Base-by-base conservation (phyloP, 805 yeast genomes). In the Candida caryicola region DNA sequence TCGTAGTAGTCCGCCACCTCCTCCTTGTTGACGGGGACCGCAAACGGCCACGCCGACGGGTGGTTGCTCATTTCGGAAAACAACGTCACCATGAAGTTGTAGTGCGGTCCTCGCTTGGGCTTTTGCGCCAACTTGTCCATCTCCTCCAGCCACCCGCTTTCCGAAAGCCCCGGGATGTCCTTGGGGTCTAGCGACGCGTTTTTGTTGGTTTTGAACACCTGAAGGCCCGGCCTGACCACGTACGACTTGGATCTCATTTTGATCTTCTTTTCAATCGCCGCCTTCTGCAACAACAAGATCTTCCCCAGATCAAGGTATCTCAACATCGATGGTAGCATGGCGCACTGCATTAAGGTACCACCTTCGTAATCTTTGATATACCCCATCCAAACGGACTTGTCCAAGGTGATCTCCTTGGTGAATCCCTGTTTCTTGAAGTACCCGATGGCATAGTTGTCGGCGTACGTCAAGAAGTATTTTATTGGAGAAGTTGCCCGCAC, bases 331-430 rank as follows among this genome's bases (percentile, higher is more conserved):
- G 97, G 97, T 36, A 93, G 69, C 95, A 91, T 90, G 1, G 91
- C 66, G 58, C 99, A 93, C 66, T 93, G 98, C 97, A 93, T 91
- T 44, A 93, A 68, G 1, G 99, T 93, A 51, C 98, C 99, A 17
- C 99, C 99, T 65, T 93, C 99, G 63, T 93, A 93, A 68, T 93
- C 99, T 62, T 93, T 93, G 56, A 93, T 93, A 62, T 93, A 93
- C 2, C 99, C 99, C 93, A 88, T 87, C 99, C 99, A 93, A 23
- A 82, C 74, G 35, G 79, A 77, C 47, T 82, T 84, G 26, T 91
- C 93, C 40, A 93, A 73, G 5, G 96, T 76, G 27, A 93, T 85
- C 44, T 91, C 97, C 59, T 93, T 93, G 13, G 97, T 90, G 63
- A 93, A 93, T 1, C 99, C 99, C 64, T 93, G 99, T 56, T 93